Conservation (phyloP, 768 basidiomycete species). For the Hortiboletus flavorubellus region DNA sequence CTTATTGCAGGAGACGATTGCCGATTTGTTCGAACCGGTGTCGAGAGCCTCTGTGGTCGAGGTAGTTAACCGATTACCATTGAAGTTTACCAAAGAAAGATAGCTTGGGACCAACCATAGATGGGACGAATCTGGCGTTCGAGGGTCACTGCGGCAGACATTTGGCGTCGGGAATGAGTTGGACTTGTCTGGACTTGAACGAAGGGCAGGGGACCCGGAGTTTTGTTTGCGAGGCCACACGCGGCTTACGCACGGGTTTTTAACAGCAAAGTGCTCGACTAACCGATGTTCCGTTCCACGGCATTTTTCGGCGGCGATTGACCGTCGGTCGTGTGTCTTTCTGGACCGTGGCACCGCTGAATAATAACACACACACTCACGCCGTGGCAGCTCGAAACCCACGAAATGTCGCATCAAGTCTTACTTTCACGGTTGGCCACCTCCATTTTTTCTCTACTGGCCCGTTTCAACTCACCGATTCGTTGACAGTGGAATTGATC, state of each 20-base stretch:
- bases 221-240: constrained; percentile 2
- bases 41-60: constrained; percentile 69
- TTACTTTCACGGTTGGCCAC: constrained; percentile 32
- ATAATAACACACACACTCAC: neutral
- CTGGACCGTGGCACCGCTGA: neutral
- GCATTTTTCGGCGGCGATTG: constrained; percentile 25
- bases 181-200: neutral
- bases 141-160: constrained; percentile 53
- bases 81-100: neutral
- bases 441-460: neutral
- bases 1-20: constrained; percentile 82
- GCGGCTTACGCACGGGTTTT: constrained; percentile 22
- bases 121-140: constrained; percentile 85
- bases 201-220: constrained; percentile 1
- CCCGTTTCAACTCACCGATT: constrained; percentile 1
- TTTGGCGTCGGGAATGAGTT: constrained; percentile 20
- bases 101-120: constrained; percentile 54
- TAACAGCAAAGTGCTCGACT: constrained; percentile 15
- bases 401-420: constrained; percentile 41
- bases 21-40: constrained; percentile 82
- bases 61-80: constrained; percentile 2
- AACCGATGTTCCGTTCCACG: constrained; percentile 27
- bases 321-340: constrained; percentile 3
- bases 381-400: neutral
- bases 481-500: constrained; percentile 56